These are phyloP conservation scores for Neofusicoccum parvum DNA, from an alignment of 2,329 filamentous ascomycete genomes.

Conservation along the genomic window DNA sequence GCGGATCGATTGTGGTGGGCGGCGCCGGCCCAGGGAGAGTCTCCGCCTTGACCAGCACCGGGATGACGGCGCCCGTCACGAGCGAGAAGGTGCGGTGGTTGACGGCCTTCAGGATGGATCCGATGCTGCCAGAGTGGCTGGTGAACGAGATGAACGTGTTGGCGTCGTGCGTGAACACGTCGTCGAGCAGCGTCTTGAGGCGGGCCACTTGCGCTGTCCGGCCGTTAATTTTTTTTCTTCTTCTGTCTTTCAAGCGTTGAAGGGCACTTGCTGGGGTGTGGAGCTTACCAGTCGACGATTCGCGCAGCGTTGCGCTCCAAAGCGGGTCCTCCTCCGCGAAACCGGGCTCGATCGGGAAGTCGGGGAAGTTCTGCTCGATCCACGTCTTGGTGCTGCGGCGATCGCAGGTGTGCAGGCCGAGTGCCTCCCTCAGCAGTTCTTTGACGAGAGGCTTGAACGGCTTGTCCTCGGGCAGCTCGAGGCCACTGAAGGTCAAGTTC, in stretches of 20 bases:
- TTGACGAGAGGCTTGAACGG: slow-evolving; percentile 64
- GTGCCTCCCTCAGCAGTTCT: slow-evolving; percentile 66
- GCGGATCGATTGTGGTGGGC: neutral
- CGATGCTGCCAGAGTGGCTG: slow-evolving; percentile 62
- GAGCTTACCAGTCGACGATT: slow-evolving; percentile 15
- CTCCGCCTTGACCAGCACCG: slow-evolving; percentile 65
- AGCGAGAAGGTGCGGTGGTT: slow-evolving; percentile 64
- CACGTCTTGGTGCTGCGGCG: slow-evolving; percentile 58
- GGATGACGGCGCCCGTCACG: slow-evolving; percentile 68
- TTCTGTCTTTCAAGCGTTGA: neutral
- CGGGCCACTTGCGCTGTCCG: slow-evolving; percentile 12
- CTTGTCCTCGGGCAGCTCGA: slow-evolving; percentile 53
- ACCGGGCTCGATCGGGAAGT: slow-evolving; percentile 60
- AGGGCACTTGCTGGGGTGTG: neutral
- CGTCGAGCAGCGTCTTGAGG: slow-evolving; percentile 49
- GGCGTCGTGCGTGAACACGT: slow-evolving; percentile 54
- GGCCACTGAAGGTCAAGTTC: slow-evolving; percentile 59
- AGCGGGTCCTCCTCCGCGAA: slow-evolving; percentile 63
- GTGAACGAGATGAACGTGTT: slow-evolving; percentile 57
- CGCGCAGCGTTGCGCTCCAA: slow-evolving; percentile 44
- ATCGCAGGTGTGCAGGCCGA: slow-evolving; percentile 71
- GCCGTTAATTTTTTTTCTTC: neutral
- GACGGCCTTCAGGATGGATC: slow-evolving; percentile 57
- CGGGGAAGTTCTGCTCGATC: slow-evolving; percentile 57
- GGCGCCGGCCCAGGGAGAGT: slow-evolving; percentile 31